Conservation (phyloP, 495 filamentous ascomycete species). For the Lepraria neglecta region DNA sequence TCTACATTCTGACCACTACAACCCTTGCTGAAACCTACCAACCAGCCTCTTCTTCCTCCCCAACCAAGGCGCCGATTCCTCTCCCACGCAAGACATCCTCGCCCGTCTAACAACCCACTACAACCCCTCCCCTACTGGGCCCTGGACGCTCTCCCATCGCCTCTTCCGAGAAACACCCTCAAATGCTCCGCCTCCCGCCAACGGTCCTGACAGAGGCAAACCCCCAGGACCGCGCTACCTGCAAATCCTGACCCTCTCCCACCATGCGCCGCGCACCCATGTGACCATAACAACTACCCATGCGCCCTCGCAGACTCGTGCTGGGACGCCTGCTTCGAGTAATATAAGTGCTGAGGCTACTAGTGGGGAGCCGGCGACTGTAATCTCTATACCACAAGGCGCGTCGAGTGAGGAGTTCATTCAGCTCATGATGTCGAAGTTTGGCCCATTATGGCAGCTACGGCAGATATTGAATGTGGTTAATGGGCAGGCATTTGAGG, state of each 20-base stretch:
- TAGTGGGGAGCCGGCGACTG: conserved; percentile 5
- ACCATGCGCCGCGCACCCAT: conserved; percentile 15
- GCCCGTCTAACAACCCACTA: conserved; percentile 18
- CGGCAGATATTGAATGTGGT: conserved; percentile 16
- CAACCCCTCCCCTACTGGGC: conserved; percentile 8
- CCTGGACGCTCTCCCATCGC: conserved; percentile 23
- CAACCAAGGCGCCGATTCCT: conserved; percentile 5
- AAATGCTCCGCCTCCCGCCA: background rate
- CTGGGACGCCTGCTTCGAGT: conserved; percentile 9
- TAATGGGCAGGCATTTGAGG: conserved; percentile 17
- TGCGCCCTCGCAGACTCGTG: background rate
- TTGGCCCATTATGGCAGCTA: conserved; percentile 27
- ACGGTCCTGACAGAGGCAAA: conserved; percentile 8
- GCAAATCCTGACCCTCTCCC: conserved; percentile 24
- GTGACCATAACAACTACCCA: conserved; percentile 16
- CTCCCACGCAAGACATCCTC: conserved; percentile 19
- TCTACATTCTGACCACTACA: background rate
- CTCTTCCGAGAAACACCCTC: conserved; percentile 24
- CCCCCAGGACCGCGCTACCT: conserved; percentile 16
- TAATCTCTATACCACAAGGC: conserved; percentile 16
- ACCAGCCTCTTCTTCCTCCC: conserved; percentile 24
- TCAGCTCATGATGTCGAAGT: conserved; percentile 21
- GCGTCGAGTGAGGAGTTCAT: conserved; percentile 24
- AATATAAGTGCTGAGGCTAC: conserved; percentile 11
- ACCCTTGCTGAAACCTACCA: background rate